Evolutionary conservation across 257 asterid genomes (phyloP), one percentile per base, ranked within the genome.

Genomic region (Verbena officinalis): DNA sequence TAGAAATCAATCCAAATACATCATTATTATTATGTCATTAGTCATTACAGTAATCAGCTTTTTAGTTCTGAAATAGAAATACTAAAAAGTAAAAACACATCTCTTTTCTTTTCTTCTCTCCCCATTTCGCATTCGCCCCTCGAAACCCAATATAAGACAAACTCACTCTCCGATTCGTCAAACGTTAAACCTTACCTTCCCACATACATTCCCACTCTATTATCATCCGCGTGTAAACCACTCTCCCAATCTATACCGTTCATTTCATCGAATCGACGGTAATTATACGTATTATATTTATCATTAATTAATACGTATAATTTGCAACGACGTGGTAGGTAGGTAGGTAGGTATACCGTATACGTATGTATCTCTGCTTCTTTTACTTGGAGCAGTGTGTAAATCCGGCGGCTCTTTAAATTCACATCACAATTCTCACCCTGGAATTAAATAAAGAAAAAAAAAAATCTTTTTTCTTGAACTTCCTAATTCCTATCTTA

Each of bases 351-450:
- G 40, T 23, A 54, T 39, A 42, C 53, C 15, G 40, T 1, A 21
- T 23, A 42, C 38, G 53, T 43, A 61, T 44, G 48, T 17, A 30
- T 56, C 21, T 17, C 34, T 36, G 33, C 11, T 56, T 4, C 20
- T 2, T 19, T 20, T 10, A 14, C 43, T 38, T 19, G 64, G n/a
- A 39, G 64, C 51, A 58, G 64, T 39, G 64, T 58, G 64, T 38
- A 40, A 16, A 31, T 30, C 36, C 17, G 15, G 10, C 15, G 21
- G 7, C 50, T 15, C 21, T 13, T 43, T 15, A 5, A 46, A 38
- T 56, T 36, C 31, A 27, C 33, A 27, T 27, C 33, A 2, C n/a
- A n/a, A n/a, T n/a, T n/a, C n/a, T n/a, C n/a, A n/a, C n/a, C n/a
- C n/a, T n/a, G n/a, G n/a, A n/a, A n/a, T n/a, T n/a, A n/a, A 30